These are phyloP conservation scores for Neurospora hispaniola DNA, from an alignment of 495 filamentous ascomycete species.

Conservation along the genomic window DNA sequence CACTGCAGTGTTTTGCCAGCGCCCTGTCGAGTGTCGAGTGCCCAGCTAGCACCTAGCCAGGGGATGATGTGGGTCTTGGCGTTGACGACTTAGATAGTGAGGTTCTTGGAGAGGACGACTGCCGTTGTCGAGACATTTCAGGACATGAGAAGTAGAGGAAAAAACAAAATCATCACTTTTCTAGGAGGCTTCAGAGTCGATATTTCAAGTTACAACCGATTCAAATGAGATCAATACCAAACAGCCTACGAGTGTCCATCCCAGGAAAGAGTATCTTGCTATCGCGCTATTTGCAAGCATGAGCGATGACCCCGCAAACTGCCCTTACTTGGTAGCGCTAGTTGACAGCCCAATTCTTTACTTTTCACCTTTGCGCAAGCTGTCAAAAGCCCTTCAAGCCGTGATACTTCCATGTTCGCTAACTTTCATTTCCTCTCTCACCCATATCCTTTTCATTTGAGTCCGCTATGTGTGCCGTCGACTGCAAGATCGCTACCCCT, in stretches of 20 bases:
- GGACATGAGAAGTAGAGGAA: rapidly evolving
- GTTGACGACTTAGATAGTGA: not conserved
- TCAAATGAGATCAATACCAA: no score
- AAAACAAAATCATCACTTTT: no score
- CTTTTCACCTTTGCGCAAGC: not conserved
- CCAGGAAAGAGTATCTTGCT: not conserved
- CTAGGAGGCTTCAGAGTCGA: no score
- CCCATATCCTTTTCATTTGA: no score
- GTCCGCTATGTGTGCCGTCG: not conserved
- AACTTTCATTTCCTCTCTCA: no score
- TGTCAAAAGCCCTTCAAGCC: not conserved
- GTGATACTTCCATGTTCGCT: no score
- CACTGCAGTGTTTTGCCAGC: no score
- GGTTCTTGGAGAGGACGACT: not conserved
- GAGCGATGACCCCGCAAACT: not conserved
- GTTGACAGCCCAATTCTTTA: not conserved
- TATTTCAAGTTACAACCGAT: no score
- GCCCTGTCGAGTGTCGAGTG: no score
- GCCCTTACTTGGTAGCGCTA: not conserved
- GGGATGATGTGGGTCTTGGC: not conserved
- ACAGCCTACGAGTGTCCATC: not conserved
- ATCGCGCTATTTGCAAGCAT: not conserved
- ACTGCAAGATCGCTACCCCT: not conserved
- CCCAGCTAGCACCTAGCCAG: no score
- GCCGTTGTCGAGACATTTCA: not conserved